Evolutionary conservation across 768 basidiomycete species (phyloP).

Genomic region (Suillus luteus): DNA sequence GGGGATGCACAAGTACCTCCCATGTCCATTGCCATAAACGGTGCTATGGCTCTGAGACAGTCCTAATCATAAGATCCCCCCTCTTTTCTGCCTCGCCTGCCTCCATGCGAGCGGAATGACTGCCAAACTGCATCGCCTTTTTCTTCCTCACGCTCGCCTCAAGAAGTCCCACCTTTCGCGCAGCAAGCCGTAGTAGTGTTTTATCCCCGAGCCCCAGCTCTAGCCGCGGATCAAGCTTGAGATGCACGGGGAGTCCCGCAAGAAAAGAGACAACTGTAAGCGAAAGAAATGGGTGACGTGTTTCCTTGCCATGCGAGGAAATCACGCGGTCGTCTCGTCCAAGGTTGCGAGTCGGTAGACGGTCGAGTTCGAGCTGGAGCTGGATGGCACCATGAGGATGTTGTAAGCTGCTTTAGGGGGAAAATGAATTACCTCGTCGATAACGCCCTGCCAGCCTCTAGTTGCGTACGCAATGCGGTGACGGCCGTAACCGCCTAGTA

Average conservation of each 20-base stretch:
- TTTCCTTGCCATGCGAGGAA: slow-evolving; percentile 90
- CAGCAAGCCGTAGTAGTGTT: slow-evolving; percentile 73
- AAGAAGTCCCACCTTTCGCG: slow-evolving; percentile 70
- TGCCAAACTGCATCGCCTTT: slow-evolving; percentile 97
- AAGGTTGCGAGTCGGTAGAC: slow-evolving; percentile 86
- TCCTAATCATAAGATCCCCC: slow-evolving; percentile 45
- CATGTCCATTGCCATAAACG: not conserved
- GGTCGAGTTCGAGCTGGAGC: slow-evolving; percentile 88
- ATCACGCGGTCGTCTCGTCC: slow-evolving; percentile 95
- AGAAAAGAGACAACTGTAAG: slow-evolving; percentile 77
- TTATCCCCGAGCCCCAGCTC: slow-evolving; percentile 89
- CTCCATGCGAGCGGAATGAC: slow-evolving; percentile 83
- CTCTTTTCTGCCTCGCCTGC: slow-evolving; percentile 50
- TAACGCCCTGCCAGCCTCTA: slow-evolving; percentile 73
- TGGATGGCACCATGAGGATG: slow-evolving; percentile 32
- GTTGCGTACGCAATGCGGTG: slow-evolving; percentile 74
- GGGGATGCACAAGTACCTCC: not conserved
- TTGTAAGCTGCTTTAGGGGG: not conserved
- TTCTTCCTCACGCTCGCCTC: slow-evolving; percentile 81
- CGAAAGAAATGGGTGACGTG: slow-evolving; percentile 88
- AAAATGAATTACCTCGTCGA: slow-evolving; percentile 65
- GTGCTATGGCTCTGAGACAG: slow-evolving; percentile 3
- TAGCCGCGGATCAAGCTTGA: slow-evolving; percentile 78
- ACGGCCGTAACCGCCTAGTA: slow-evolving; percentile 91
- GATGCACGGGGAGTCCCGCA: slow-evolving; percentile 74